A percentile compares a stretch with the other conserved stretches of the same genome.
Evolutionary conservation across 176 grass and related monocot species (phyloP).

Genomic region (Triticum aestivum): DNA sequence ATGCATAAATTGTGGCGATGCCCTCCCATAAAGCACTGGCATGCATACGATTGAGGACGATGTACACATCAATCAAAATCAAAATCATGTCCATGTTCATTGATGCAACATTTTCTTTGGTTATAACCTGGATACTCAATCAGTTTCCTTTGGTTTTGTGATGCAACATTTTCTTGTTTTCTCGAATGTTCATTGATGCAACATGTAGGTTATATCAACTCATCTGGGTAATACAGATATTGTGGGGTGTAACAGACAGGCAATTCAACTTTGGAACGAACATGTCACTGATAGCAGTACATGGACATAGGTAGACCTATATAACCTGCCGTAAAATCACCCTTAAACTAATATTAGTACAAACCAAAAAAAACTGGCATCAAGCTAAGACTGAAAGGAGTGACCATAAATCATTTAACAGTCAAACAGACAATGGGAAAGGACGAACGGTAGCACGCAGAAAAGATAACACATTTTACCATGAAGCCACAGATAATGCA

Average conservation of each 20-base stretch:
- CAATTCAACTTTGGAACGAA: not conserved
- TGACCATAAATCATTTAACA: not conserved
- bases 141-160: not conserved
- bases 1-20: not conserved
- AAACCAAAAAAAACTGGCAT: not conserved
- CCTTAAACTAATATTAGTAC: not conserved
- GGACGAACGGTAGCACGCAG: not conserved
- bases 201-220: not conserved
- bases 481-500: not conserved
- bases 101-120: too few relatives aligned
- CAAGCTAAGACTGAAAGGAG: not conserved
- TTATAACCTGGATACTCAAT: not conserved
- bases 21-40: slow-evolving; percentile 5
- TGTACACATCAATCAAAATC: not conserved
- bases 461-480: not conserved
- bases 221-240: too few relatives aligned
- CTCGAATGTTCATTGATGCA: not conserved
- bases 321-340: not conserved
- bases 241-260: not conserved
- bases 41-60: not conserved
- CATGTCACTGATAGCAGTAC: not conserved
- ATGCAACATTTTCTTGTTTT: not conserved
- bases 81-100: not conserved
- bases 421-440: not conserved
- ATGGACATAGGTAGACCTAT: not conserved